Base-by-base conservation (phyloP, 352 stramenopile genomes). In the Pythium rhizo-oryzae region DNA sequence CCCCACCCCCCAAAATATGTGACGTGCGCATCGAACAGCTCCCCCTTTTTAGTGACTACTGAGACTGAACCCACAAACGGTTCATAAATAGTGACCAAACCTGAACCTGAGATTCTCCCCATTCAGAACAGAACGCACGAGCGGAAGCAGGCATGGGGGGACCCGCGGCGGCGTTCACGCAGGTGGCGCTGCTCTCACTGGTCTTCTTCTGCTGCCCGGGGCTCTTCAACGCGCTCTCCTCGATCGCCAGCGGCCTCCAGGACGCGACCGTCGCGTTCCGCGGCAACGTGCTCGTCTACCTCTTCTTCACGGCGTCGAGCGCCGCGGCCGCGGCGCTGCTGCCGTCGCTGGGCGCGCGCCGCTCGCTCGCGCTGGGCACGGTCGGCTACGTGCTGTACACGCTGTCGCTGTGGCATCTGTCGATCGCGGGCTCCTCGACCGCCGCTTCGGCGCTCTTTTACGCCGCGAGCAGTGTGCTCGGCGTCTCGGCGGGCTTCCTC, bases 331-430 rank as follows among this genome's bases (percentile, higher is more conserved):
- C 76, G 0, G 70, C 53, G 13, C 47, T 92, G 30, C 75, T 86
- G 33, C 82, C 85, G 55, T 67, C 78, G 21, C 64, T 82, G 18
- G 86, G 84, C 8, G 55, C 78, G 39, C 78, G 77, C 25, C 49
- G 55, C 9, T 67, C 81, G 41, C 79, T 97, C 55, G 71, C 77
- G 23, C 16, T 87, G 18, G 89, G 89, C 24, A 63, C 83, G 0
- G 11, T 79, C 21, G 82, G 82, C 50, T 97, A 97, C 65, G 78
- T 77, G 11, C 21, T 72, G 23, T 86, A 94, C 23, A 72, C 79
- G 0, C 44, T 65, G 1, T 71, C 80, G 28, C 77, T 88, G 25
- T 77, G 85, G 58, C 75, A 85, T n/a, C 78, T 80, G 75, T 61
- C 67, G 50, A 28, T 43, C 11, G 37, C 37, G 11, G 15, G 11